Conservation (phyloP, 1,284 basidiomycete genomes). For the Chondrostereum purpureum region DNA sequence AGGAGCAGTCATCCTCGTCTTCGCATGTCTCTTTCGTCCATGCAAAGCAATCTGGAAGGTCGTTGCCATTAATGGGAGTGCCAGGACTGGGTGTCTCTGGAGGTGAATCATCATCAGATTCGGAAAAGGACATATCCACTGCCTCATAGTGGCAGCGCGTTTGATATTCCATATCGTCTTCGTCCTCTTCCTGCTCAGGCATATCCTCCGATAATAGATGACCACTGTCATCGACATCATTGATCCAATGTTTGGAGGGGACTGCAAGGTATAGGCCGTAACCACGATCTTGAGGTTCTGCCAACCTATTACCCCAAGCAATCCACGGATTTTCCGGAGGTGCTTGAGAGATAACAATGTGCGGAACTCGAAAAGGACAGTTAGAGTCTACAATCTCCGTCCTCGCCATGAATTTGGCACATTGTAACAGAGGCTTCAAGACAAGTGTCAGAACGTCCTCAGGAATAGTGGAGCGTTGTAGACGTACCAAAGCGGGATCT, state of each 20-base stretch:
- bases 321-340: conserved; percentile 32
- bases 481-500: conserved; percentile 40
- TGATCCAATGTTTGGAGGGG: conserved; percentile 1
- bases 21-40: conserved; percentile 7
- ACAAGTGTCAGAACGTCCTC: conserved; percentile 3
- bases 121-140: neutral
- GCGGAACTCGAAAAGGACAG: conserved; percentile 36
- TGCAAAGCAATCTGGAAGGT: conserved; percentile 7
- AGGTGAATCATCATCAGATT: conserved; percentile 11
- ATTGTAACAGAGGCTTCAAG: conserved; percentile 22
- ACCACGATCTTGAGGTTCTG: conserved; percentile 26
- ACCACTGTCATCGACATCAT: neutral
- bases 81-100: conserved; percentile 19
- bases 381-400: conserved; percentile 36
- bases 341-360: conserved; percentile 42
- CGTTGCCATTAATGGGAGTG: conserved; percentile 16
- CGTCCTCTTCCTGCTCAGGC: neutral
- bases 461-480: neutral
- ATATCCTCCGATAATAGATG: neutral
- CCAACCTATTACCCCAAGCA: conserved; percentile 24
- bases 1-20: conserved; percentile 13
- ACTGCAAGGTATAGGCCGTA: conserved; percentile 26
- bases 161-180: neutral
- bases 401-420: conserved; percentile 19
- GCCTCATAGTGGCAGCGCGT: neutral